Base-by-base conservation (phyloP, 2,329 filamentous ascomycete genomes). In the Zymoseptoria ardabiliae region DNA sequence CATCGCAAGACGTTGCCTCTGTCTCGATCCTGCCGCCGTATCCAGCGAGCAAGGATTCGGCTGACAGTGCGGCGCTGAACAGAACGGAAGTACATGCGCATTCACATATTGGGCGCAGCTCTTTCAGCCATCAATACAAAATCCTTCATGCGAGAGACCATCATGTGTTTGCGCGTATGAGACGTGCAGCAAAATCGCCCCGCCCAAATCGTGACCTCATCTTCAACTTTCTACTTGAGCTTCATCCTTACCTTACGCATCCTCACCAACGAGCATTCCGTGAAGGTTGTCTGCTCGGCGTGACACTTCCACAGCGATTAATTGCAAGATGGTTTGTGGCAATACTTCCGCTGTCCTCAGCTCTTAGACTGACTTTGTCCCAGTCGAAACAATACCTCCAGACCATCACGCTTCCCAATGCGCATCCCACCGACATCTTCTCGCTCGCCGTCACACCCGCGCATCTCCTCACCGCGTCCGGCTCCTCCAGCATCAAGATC, bases 331-430 rank as follows among this genome's bases (percentile, higher is more conserved):
- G 58, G 58, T 57, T 49, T 45, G n/a, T 7, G 1, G n/a, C 17
- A 48, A 21, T 9, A 23, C 45, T 19, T 21, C 17, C 9, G 25
- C 5, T 20, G 13, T 3, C n/a, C 1, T 20, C n/a, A 8, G 7
- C 54, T 56, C 22, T 10, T 11, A 21, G 21, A 49, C 53, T 53
- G 55, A 20, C 17, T 23, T 8, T 9, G 5, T 25, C 45, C 3
- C 54, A 97, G 94, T 99, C 94, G 58, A 97, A 97, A 79, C 94
- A 97, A 87, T 99, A 97, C 74, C 84, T 99, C 63, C 95, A 93
- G 70, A 88, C 89, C 66, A 90, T 96, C 75, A 93, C 91, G 50
- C 85, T 96, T 74, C 89, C 96, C 73, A 84, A 91, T 79, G 70
- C 71, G 50, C 70, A 72, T 56, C 69, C 68, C 8, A 70, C 68